Evolutionary conservation across 768 basidiomycete species (phyloP), one percentile per base, ranked within the genome.

Genomic region (Asterophora parasitica): DNA sequence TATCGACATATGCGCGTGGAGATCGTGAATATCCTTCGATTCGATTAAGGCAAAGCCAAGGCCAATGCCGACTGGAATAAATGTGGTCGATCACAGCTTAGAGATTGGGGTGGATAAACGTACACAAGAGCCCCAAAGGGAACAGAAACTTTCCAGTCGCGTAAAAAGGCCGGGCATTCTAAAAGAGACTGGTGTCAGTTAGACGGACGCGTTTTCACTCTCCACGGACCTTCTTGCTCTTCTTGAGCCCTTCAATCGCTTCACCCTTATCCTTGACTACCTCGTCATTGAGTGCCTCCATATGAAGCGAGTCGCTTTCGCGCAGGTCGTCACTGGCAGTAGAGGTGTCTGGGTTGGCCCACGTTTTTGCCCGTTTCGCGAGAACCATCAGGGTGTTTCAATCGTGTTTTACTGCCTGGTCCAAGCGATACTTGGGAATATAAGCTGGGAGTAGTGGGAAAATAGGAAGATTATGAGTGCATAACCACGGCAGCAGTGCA

Each of bases 11-110:
- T 85, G 81, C 1, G 78, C 72, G 19, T 88, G 87, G 53, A 90
- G 75, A 44, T 81, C 81, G 44, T 80, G 77, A 5, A 88, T 72
- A 61, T 83, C 79, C 49, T 74, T 66, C 2, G 83, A 84, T 49
- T 87, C 78, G 44, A 89, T 74, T 52, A 88, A 72, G 7, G 76
- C 66, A 50, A 86, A 77, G 20, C 79, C 87, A 2, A 88, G 62
- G 35, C 82, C 59, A 8, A 77, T 67, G 6, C 88, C 88, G 20
- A 89, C 87, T 89, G 16, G 10, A 37, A 33, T 16, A 40, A 31
- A 19, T 4, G 3, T 16, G 41, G 35, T 17, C 51, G 51, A 54
- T 49, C 32, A 23, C 53, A 7, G 10, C 13, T 16, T 15, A 15
- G 15, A 7, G n/a, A 19, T 17, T 42, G 20, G 9, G n/a, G n/a